Conservation (phyloP, 2,329 filamentous ascomycete species). For the Penicillium sp. region DNA sequence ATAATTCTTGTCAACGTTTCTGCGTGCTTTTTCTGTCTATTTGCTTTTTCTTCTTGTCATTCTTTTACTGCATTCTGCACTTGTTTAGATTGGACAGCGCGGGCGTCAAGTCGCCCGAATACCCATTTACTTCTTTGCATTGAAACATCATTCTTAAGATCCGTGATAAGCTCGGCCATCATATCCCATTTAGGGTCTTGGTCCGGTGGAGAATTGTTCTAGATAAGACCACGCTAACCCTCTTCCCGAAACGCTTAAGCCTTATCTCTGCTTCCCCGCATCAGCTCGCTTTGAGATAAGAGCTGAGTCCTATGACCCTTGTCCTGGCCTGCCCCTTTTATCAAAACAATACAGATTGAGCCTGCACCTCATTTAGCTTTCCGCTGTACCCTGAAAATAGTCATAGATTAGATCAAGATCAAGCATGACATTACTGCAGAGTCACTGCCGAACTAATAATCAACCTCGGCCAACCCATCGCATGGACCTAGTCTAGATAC, state of each 20-base stretch:
- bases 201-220: neutral
- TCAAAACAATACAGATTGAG: neutral
- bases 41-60: neutral
- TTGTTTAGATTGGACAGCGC: neutral
- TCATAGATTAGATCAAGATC: neutral
- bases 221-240: neutral
- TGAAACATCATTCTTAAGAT: neutral
- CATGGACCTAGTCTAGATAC: neutral
- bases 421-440: neutral
- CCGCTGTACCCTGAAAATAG: neutral
- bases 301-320: neutral
- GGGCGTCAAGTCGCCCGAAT: neutral
- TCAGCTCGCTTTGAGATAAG: neutral
- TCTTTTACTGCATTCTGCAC: neutral
- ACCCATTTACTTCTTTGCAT: neutral
- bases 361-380: neutral
- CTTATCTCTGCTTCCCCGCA: conserved; percentile 1
- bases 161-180: neutral
- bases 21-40: neutral
- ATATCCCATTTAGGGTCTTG: neutral
- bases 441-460: neutral
- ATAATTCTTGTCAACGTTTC: neutral
- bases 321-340: neutral
- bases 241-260: neutral
- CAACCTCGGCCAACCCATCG: neutral